Conservation (phyloP, 768 basidiomycete genomes). For the Leccinum subgranulosum region DNA sequence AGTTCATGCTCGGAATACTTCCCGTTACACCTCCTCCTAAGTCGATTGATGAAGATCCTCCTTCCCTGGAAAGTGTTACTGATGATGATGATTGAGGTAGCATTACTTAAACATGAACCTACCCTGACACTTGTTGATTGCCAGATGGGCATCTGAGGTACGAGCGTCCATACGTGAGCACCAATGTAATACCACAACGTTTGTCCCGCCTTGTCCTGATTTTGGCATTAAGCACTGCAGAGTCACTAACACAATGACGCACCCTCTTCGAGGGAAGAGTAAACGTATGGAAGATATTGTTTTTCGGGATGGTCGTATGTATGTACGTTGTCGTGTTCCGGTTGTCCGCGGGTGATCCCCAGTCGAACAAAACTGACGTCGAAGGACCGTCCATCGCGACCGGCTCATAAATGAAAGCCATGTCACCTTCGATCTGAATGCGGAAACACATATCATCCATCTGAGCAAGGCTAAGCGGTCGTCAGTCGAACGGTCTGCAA, state of each 20-base stretch:
- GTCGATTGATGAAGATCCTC: conserved; percentile 34
- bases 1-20: conserved; percentile 35
- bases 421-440: conserved; percentile 35
- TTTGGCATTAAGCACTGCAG: conserved; percentile 1
- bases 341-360: conserved; percentile 41
- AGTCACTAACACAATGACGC: background rate
- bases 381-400: conserved; percentile 47
- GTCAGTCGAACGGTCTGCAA: background rate
- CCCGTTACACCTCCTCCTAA: conserved; percentile 35
- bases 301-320: conserved; percentile 14
- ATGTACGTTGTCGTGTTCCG: conserved; percentile 35
- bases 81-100: background rate
- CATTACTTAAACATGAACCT: background rate
- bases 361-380: conserved; percentile 50
- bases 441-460: conserved; percentile 42
- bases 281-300: conserved; percentile 47
- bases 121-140: conserved; percentile 36
- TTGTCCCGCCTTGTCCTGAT: conserved; percentile 30
- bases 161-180: conserved; percentile 41
- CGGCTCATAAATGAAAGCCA: conserved; percentile 56
- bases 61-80: conserved; percentile 23
- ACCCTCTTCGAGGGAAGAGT: conserved; percentile 46
- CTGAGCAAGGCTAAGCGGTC: conserved; percentile 30
- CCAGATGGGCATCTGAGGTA: conserved; percentile 37
- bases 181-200: conserved; percentile 49